A percentile compares a stretch with the other conserved stretches of the same genome.
These are phyloP conservation scores for Tuber brumale DNA, from an alignment of 495 filamentous ascomycete species.

Conservation along the genomic window DNA sequence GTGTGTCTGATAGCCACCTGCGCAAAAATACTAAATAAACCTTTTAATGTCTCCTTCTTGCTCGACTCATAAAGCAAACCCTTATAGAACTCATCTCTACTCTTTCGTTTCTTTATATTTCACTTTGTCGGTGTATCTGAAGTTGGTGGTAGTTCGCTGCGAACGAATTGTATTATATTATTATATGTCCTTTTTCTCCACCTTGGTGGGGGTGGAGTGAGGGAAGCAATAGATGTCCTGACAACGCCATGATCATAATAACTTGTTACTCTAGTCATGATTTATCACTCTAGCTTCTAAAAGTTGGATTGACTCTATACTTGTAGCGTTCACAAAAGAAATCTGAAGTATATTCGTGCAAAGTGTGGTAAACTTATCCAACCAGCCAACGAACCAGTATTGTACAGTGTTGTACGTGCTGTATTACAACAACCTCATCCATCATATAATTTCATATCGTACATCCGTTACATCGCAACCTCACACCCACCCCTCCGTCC, in stretches of 20 bases:
- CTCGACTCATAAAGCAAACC: constrained; percentile 11
- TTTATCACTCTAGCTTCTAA: background rate
- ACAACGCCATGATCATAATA: background rate
- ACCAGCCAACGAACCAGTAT: background rate
- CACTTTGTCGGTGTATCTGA: background rate
- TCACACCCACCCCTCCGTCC: background rate
- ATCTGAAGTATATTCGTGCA: constrained; percentile 1
- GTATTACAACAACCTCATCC: background rate
- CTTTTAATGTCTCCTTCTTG: background rate
- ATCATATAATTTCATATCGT: background rate
- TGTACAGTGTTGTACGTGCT: no score
- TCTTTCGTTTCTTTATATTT: constrained; percentile 15
- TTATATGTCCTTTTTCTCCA: background rate
- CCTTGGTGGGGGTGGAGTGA: background rate
- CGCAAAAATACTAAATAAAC: constrained; percentile 32
- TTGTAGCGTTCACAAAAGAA: background rate
- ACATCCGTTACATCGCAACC: background rate
- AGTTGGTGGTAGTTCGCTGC: background rate
- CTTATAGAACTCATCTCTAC: constrained; percentile 37
- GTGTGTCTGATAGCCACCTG: constrained; percentile 19
- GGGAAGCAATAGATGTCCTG: background rate
- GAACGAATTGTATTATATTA: background rate
- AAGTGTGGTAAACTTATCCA: background rate
- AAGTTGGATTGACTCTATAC: background rate
- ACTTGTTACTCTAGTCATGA: background rate